Evolutionary conservation across 2,329 filamentous ascomycete genomes (phyloP).

Genomic region (Colletotrichum limetticola): DNA sequence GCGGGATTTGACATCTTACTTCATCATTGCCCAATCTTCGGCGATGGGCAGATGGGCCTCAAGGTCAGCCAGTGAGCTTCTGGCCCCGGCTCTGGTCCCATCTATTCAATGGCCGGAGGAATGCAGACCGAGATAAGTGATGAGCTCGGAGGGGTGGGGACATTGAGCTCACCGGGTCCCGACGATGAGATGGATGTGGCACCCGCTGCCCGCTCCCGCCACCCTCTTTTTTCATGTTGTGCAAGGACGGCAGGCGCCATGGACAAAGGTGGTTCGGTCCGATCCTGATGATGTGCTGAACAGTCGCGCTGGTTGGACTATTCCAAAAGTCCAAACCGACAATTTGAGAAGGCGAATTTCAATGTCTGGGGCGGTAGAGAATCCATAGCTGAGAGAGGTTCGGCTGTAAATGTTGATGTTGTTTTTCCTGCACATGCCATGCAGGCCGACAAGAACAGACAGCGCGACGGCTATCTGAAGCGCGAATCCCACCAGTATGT

Average conservation of each 20-base stretch:
- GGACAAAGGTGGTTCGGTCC: constrained; percentile 1
- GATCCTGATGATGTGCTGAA: background rate
- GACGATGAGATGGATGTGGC: constrained; percentile 21
- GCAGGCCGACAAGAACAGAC: constrained; percentile 26
- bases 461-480: constrained; percentile 33
- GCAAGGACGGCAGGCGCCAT: constrained; percentile 18
- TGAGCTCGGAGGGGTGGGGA: constrained; percentile 23
- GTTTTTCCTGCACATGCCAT: constrained; percentile 24
- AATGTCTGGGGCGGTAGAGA: background rate
- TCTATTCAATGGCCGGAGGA: constrained; percentile 28
- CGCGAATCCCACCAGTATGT: constrained; percentile 33
- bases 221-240: constrained; percentile 30
- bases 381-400: background rate
- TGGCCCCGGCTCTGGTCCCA: constrained; percentile 3
- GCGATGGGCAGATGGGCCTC: background rate
- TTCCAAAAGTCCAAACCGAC: background rate
- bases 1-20: constrained; percentile 15
- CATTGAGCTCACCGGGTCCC: constrained; percentile 27
- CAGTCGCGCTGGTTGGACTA: background rate
- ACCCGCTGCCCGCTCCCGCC: constrained; percentile 25
- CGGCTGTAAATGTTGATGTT: constrained; percentile 12
- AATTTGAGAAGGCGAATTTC: background rate
- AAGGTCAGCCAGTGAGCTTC: constrained; percentile 5
- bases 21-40: constrained; percentile 4
- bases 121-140: constrained; percentile 29